Evolutionary conservation across 1,284 basidiomycete genomes (phyloP), one percentile per base, ranked within the genome.

Genomic region (Phlebopus sp.): DNA sequence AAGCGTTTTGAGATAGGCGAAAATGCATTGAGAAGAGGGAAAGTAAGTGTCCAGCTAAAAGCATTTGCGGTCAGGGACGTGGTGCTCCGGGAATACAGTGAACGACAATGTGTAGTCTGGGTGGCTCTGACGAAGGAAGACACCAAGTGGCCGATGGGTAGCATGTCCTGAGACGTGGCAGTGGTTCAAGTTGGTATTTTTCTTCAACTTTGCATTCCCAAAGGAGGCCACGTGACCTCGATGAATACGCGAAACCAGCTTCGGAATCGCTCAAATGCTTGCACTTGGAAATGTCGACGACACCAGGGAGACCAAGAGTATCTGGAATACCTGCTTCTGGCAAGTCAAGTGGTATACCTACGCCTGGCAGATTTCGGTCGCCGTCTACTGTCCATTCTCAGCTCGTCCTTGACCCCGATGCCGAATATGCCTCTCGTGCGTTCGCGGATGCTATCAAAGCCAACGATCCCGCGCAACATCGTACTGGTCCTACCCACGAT

Each of bases 371-470:
- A 53, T 76, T 79, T 38, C 78, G 86, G 51, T 82, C 86, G n/a
- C 67, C 78, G 10, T 86, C 85, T 39, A 73, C 63, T 51, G 72
- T 72, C 50, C 69, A 64, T 44, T 62, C 69, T 36, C 64, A 71
- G 29, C 59, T 68, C 23, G 51, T 59, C 35, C 52, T 59, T 38
- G 54, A 55, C 37, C 54, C 65, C 47, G 78, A 82, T 58, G 64
- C 68, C 45, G 79, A 86, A 42, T 80, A 75, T 52, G 77, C 81
- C 55, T 76, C 79, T 42, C 76, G 76, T 55, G 82, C 87, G 13
- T 84, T 91, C 56, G 78, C 76, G 39, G 87, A 90, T 54, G 88
- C 87, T 18, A 79, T 91, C 63, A 83, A 76, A 57, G 78, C 84
- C 38, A 86, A 91, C 58, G 84, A 90, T 63, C 89, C 88, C 29